These are phyloP conservation scores for Boletus tylopilopsis DNA, from an alignment of 768 basidiomycete genomes.

Conservation along the genomic window DNA sequence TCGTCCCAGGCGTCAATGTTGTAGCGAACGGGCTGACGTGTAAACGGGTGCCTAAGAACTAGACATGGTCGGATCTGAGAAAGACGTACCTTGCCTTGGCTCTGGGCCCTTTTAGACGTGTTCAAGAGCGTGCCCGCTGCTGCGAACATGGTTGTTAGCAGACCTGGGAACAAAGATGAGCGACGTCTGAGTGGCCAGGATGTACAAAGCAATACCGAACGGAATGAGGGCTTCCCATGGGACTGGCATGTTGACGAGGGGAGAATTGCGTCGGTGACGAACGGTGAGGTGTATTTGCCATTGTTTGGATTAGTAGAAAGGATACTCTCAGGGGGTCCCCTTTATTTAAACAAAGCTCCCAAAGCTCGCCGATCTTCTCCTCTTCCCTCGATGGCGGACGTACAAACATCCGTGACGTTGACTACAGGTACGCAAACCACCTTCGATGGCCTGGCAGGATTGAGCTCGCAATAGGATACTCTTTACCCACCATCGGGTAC, in stretches of 20 bases:
- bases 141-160: slow-evolving; percentile 85
- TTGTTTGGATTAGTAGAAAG: slow-evolving; percentile 13
- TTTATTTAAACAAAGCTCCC: no score
- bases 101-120: slow-evolving; percentile 73
- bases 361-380: no score
- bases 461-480: slow-evolving; percentile 11
- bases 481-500: slow-evolving; percentile 26
- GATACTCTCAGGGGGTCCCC: slow-evolving; percentile 2
- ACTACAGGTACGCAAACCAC: slow-evolving; percentile 2
- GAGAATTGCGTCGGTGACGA: not conserved
- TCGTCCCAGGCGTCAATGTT: slow-evolving; percentile 87
- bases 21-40: slow-evolving; percentile 72
- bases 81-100: slow-evolving; percentile 77
- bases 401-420: slow-evolving; percentile 7
- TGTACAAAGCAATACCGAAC: slow-evolving; percentile 53
- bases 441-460: not conserved
- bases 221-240: slow-evolving; percentile 98
- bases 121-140: slow-evolving; percentile 86
- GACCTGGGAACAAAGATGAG: slow-evolving; percentile 44
- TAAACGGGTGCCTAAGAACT: not conserved
- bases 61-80: not conserved
- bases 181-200: not conserved
- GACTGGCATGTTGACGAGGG: slow-evolving; percentile 78
- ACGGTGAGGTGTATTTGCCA: slow-evolving; percentile 15
- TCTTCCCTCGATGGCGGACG: slow-evolving; percentile 6